Evolutionary conservation across 2,329 filamentous ascomycete species (phyloP), one percentile per base, ranked within the genome.

Genomic region (Cytospora schulzeri): DNA sequence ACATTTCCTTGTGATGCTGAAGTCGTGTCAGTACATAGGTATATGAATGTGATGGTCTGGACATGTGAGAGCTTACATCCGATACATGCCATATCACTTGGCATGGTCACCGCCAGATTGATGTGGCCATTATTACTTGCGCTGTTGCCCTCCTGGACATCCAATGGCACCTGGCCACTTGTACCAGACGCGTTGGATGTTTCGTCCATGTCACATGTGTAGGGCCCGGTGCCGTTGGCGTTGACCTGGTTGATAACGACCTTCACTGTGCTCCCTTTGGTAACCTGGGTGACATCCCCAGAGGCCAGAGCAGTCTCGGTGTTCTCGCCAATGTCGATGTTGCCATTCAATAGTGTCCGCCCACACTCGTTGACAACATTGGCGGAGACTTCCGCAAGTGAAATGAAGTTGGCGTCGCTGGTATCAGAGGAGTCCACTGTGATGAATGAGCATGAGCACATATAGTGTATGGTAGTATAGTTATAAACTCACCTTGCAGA

Each of bases 291-390:
- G 6, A 85, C 79, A 4, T 75, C 70, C 0, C 69, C 66, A 8
- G 77, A 78, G 11, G 78, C 73, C 4, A 85, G 67, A 6, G 80
- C 79, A 61, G 81, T 80, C 72, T 84, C 81, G 0, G 80, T 83
- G 67, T 80, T 79, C 72, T 83, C 79, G 28, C 80, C 81, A 64
- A 88, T 78, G 63, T 88, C 83, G 69, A 88, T 88, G 75, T 81
- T 84, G 45, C 86, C 86, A 63, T 77, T 70, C 45, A 83, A 71
- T 71, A 88, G 78, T n/a, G 86, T 89, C 66, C 86, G 81, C 55
- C 86, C 86, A 70, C 86, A 88, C 59, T 83, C 79, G 66, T 84
- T 85, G 50, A 85, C 84, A 4, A 81, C 72, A 68, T 84, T 84
- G 62, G 76, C 75, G 3, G 69, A 65, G 67, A 84, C 79, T 76